phyloP scores from a whole-genome alignment of 75 land plant species.

The Picea glauca region DNA sequence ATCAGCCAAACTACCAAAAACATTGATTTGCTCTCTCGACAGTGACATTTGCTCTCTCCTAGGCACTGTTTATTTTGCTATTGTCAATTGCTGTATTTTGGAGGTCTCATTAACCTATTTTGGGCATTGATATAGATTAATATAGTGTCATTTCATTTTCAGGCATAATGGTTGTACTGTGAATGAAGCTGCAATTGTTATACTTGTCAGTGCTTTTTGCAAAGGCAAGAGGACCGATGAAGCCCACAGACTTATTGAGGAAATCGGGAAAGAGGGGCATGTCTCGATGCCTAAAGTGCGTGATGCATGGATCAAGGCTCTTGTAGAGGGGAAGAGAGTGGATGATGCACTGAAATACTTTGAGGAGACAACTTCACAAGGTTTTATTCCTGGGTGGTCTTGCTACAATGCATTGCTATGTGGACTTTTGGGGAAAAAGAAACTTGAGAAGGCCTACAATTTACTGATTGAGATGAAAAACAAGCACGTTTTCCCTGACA shows the following conservation, averaged over 20 bases:
- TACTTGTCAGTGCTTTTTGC: constrained; percentile 40
- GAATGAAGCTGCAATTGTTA: constrained; percentile 4
- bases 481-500: constrained; percentile 27
- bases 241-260: constrained; percentile 39
- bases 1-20: too few species aligned
- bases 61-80: too few species aligned
- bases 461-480: constrained; percentile 48
- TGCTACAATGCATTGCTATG: constrained; percentile 32
- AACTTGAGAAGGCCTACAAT: constrained; percentile 20
- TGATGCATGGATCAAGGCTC: constrained; percentile 28
- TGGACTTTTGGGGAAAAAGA: constrained; percentile 24
- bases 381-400: constrained; percentile 33
- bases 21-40: too few species aligned
- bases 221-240: constrained; percentile 16
- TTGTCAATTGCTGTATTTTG: too few species aligned
- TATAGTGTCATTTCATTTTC: too few species aligned
- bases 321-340: constrained; percentile 19
- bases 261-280: constrained; percentile 9
- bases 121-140: too few species aligned
- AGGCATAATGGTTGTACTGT: neutral
- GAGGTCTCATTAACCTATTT: too few species aligned
- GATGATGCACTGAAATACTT: constrained; percentile 34
- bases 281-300: constrained; percentile 19
- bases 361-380: constrained; percentile 11
- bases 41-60: too few species aligned